Evolutionary conservation across 495 filamentous ascomycete genomes (phyloP), one percentile per base, ranked within the genome.

Genomic region (Penicillium angulare): DNA sequence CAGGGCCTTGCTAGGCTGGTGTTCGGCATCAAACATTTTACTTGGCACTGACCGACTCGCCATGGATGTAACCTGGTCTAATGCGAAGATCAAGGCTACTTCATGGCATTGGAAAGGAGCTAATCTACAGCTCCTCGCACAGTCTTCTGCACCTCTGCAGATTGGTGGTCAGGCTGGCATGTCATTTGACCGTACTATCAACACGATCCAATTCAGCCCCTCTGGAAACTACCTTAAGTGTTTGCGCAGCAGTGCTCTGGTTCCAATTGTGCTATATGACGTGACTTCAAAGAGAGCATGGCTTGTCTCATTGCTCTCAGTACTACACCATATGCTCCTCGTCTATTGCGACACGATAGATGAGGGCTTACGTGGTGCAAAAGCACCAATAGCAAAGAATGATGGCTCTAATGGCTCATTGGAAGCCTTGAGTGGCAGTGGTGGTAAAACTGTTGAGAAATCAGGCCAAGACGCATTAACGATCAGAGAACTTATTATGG

Each of bases 291-390:
- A 40, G 26, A 42, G 54, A 41, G 47, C 54, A 15, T 57, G 54
- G 54, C 22, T 57, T 1, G 27, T 31, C 27, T 38, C 54, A 20
- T 33, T 57, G 27, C 17, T 57, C 6, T 52, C 27, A 7, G 48
- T 52, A 0, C 38, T 48, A 10, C 49, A 57, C 29, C 49, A 57
- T 22, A 57, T 53, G 54, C 12, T 57, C 21, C n/a, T 52, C 18
- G 43, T 22, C 5, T 57, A 52, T 22, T 43, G 10, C 9, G 15
- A 48, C 12, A 18, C 20, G 3, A 32, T 57, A 9, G 27, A 31
- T 9, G 13, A 31, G 27, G 5, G 2, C 5, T 31, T 12, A 2
- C 27, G n/a, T n/a, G n/a, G 27, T 2, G 8, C 27, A 31, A 31
- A 31, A 2, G 13, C 1, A 2, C 27, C 27, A 31, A n/a, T n/a